phyloP scores from a whole-genome alignment of 371 early-diverging fungal genomes.

The Saksenaea vasiformis region DNA sequence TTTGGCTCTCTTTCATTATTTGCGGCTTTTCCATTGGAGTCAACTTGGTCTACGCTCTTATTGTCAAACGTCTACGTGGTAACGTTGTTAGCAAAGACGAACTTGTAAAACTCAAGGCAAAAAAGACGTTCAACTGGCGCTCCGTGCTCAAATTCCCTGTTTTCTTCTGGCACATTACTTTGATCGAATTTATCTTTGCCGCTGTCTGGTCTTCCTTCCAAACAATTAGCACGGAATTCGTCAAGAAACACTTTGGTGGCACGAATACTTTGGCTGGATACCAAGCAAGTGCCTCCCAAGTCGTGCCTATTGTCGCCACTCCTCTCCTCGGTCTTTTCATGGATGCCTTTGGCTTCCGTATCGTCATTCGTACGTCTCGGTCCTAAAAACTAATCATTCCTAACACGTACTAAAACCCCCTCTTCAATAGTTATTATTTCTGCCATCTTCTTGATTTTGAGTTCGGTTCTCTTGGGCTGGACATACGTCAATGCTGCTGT shows the following conservation, averaged over 20 bases:
- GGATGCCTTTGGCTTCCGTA: constrained; percentile 53
- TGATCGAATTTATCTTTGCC: constrained; percentile 50
- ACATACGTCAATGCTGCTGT: constrained; percentile 41
- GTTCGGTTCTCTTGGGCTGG: constrained; percentile 47
- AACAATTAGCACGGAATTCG: constrained; percentile 49
- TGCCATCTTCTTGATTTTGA: constrained; percentile 45
- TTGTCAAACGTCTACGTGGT: constrained; percentile 41
- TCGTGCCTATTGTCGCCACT: constrained; percentile 56
- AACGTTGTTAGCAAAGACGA: constrained; percentile 24
- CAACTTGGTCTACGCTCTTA: constrained; percentile 49
- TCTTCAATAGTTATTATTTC: constrained; percentile 27
- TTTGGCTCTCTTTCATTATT: constrained; percentile 54
- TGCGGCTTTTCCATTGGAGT: constrained; percentile 47
- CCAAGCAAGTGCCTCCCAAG: constrained; percentile 52
- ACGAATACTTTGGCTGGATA: constrained; percentile 48
- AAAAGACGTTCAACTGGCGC: constrained; percentile 42
- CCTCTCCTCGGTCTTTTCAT: constrained; percentile 58
- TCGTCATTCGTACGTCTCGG: constrained; percentile 27
- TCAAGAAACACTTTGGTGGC: constrained; percentile 43
- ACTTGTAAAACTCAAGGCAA: constrained; percentile 25
- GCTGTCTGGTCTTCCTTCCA: constrained; percentile 61
- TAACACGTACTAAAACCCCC: neutral
- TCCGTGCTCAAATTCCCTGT: constrained; percentile 48
- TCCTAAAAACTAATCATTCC: too few relatives aligned
- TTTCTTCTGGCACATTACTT: constrained; percentile 51